These are phyloP conservation scores for Sugiyamaella neomexicana DNA, from an alignment of 1,139 yeast genomes.

Conservation along the genomic window DNA sequence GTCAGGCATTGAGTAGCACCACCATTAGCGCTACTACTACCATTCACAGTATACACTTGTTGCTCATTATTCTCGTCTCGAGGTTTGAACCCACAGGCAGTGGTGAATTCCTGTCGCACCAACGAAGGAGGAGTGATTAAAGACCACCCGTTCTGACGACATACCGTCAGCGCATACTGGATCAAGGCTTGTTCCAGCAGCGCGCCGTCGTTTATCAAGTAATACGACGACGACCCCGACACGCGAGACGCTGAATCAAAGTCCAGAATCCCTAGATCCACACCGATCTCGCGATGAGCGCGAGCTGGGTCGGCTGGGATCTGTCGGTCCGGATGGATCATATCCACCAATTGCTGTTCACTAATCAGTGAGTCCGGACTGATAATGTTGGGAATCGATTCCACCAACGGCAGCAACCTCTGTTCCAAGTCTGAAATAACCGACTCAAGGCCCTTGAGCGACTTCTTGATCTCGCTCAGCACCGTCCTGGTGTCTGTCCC, in stretches of 20 bases:
- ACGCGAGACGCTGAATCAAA: conserved; percentile 69
- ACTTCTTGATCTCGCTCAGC: conserved; percentile 25
- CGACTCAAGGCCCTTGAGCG: conserved; percentile 34
- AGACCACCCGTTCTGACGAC: conserved; percentile 65
- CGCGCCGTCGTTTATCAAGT: conserved; percentile 83
- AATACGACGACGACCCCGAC: conserved; percentile 90
- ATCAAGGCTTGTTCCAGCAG: conserved; percentile 85
- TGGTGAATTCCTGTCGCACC: conserved; percentile 71
- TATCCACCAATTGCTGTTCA: conserved; percentile 43
- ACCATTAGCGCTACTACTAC: conserved; percentile 30
- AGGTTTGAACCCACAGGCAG: conserved; percentile 95
- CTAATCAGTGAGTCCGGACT: conserved; percentile 47
- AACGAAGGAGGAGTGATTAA: conserved; percentile 84
- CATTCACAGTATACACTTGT: conserved; percentile 67
- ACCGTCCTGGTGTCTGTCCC: neutral
- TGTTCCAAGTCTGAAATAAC: conserved; percentile 36
- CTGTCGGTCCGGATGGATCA: conserved; percentile 29
- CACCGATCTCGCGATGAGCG: conserved; percentile 72
- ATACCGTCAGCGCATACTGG: conserved; percentile 69
- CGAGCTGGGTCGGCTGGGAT: conserved; percentile 27
- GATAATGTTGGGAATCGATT: conserved; percentile 67
- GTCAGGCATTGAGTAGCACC: conserved; percentile 56
- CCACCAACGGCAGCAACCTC: conserved; percentile 39
- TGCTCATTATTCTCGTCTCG: conserved; percentile 84
- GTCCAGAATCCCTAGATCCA: conserved; percentile 62